Conservation (phyloP, 768 basidiomycete species). For the Podaxis pistillaris region DNA sequence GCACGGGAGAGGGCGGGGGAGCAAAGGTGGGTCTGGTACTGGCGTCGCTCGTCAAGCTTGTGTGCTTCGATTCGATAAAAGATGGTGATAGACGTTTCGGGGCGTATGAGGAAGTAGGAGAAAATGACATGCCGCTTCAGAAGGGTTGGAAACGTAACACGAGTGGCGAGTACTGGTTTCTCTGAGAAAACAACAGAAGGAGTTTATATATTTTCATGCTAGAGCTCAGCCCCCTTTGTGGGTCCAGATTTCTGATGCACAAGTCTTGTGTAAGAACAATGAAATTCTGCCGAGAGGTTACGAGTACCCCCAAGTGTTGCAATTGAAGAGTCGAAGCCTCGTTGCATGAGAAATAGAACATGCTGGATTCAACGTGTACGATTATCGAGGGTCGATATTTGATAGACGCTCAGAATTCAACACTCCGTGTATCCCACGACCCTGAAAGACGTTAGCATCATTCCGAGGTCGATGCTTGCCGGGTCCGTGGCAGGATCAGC, state of each 20-base stretch:
- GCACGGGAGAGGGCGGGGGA: background rate
- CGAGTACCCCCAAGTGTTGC: background rate
- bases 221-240: background rate
- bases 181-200: background rate
- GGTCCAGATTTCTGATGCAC: background rate
- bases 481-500: background rate
- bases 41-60: background rate
- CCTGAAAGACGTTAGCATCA: too few relatives aligned
- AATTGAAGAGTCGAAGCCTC: background rate
- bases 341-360: background rate
- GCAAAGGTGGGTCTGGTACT: background rate
- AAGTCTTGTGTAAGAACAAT: background rate
- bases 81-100: background rate
- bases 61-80: background rate
- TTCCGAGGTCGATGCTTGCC: background rate
- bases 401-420: background rate
- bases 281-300: background rate
- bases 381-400: background rate
- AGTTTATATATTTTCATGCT: background rate
- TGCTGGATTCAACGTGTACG: background rate
- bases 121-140: background rate
- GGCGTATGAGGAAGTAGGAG: background rate
- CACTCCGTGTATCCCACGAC: too few relatives aligned
- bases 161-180: background rate
- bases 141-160: background rate